Base-by-base conservation (phyloP, 1,284 basidiomycete species). In the Pisolithus thermaeus region DNA sequence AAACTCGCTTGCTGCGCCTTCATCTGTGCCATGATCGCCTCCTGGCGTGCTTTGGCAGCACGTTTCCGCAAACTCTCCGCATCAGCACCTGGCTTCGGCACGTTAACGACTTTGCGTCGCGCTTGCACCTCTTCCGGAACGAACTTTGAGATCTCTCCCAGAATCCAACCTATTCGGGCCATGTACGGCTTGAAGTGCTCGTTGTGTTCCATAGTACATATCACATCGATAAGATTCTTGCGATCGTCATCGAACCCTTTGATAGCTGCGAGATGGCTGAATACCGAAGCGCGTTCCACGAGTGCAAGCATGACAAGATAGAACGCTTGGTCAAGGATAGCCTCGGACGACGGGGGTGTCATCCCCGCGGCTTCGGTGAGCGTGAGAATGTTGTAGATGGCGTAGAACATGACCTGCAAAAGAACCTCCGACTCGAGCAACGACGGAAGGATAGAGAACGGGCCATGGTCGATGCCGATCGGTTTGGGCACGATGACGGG, bases 1-100 rank as follows among this genome's bases (percentile, higher is more conserved):
- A 97, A 95, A 55, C 81, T 87, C 28, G 84, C 85, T 62, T 97
- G 94, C 63, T 94, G 90, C 27, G 85, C 85, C 59, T 92, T 92
- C 81, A 97, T 97, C 69, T 94, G 84, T 58, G 84, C 81, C 89
- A 97, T 90, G 61, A 97, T 90, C 0, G 89, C 87, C 54, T 87
- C 87, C 65, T 97, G 89, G 30, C 93, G 76, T 7, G 84, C 88
- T 62, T 90, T 90, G 5, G 90, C 92, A 4, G 90, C 89, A 22
- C 76, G 76, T 62, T 90, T 89, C 73, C 85, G 89, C 35, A 79
- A 78, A 52, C 83, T 83, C 54, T 83, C 81, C 1, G 79, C 68
- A 54, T 86, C 79, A n/a, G 74, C 62, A 0, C 69, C 66, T n/a
- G 66, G 65, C 6, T 70, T 58, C 35, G 69, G 60, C 39, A 66